Percentiles rank a stretch among this genome's conserved stretches.
Conservation (phyloP, 352 stramenopile species). For the Phytophthora sp. region DNA sequence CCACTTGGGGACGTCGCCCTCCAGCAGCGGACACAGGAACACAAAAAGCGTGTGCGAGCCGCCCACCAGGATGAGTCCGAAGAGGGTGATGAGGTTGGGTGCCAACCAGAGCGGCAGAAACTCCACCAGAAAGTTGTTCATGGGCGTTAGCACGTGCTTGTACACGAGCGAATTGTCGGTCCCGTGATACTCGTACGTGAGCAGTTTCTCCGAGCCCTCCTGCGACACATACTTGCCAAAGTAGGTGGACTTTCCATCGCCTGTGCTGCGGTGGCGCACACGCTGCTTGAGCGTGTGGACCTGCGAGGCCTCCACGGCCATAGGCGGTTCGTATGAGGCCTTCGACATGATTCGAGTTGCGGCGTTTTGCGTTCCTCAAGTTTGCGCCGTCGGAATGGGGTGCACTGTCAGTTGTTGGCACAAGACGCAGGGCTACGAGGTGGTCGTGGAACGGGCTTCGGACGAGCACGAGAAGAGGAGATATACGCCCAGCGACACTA, state of each 20-base stretch:
- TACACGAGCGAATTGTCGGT: conserved; percentile 89
- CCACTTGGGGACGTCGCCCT: conserved; percentile 74
- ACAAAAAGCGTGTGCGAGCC: conserved; percentile 68
- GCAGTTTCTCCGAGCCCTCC: conserved; percentile 85
- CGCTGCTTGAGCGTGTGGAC: conserved; percentile 61
- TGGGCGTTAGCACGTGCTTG: conserved; percentile 86
- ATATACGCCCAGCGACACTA: neutral
- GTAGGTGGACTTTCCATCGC: conserved; percentile 85
- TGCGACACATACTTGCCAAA: conserved; percentile 90
- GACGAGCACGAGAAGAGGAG: neutral
- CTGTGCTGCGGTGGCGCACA: conserved; percentile 73
- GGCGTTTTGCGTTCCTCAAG: neutral
- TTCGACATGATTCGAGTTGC: conserved; percentile 24
- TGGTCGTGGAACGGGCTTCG: conserved; percentile 1
- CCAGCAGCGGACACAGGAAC: conserved; percentile 75
- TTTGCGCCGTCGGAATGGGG: neutral
- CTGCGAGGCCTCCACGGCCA: conserved; percentile 29
- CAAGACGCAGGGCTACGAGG: conserved; percentile 13
- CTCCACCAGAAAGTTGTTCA: conserved; percentile 86
- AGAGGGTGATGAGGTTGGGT: conserved; percentile 84
- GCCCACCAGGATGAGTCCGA: conserved; percentile 70
- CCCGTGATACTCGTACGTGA: conserved; percentile 88
- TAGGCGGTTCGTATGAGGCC: conserved; percentile 15
- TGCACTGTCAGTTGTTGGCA: too few species aligned
- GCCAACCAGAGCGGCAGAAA: conserved; percentile 81